A percentile compares a stretch with the other conserved stretches of the same genome.
Conservation (phyloP, 2,329 filamentous ascomycete species). For the Monilinia polystroma region DNA sequence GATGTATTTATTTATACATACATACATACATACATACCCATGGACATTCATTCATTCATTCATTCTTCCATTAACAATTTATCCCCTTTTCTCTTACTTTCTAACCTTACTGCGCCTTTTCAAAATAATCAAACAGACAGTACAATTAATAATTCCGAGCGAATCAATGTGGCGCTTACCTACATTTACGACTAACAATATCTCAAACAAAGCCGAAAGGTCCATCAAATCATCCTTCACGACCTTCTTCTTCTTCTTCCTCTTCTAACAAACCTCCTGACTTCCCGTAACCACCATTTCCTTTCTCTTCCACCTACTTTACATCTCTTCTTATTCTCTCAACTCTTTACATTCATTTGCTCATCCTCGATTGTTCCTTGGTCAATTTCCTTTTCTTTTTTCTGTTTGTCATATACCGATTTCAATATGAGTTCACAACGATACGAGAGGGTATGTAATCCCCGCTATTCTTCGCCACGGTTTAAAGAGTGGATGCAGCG, state of each 20-base stretch:
- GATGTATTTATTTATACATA: background rate
- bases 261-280: constrained; percentile 1
- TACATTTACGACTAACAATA: background rate
- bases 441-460: constrained; percentile 56
- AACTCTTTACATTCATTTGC: constrained; percentile 26
- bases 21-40: background rate
- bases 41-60: background rate
- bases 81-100: background rate
- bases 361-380: constrained; percentile 27
- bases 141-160: constrained; percentile 1
- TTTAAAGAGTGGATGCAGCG: constrained; percentile 10
- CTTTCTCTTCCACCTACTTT: constrained; percentile 23
- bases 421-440: constrained; percentile 40
- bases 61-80: background rate
- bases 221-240: constrained; percentile 13
- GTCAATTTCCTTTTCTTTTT: constrained; percentile 31
- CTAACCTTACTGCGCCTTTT: background rate
- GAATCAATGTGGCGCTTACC: constrained; percentile 20
- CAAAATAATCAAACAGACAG: background rate
- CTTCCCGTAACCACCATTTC: background rate
- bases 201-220: constrained; percentile 21
- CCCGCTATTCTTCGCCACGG: constrained; percentile 30
- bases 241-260: constrained; percentile 16
- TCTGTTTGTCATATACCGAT: constrained; percentile 19
- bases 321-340: constrained; percentile 26